A percentile compares a stretch with the other conserved stretches of the same genome.
These are phyloP conservation scores for Xylona heveae DNA, from an alignment of 495 filamentous ascomycete genomes.

Conservation along the genomic window DNA sequence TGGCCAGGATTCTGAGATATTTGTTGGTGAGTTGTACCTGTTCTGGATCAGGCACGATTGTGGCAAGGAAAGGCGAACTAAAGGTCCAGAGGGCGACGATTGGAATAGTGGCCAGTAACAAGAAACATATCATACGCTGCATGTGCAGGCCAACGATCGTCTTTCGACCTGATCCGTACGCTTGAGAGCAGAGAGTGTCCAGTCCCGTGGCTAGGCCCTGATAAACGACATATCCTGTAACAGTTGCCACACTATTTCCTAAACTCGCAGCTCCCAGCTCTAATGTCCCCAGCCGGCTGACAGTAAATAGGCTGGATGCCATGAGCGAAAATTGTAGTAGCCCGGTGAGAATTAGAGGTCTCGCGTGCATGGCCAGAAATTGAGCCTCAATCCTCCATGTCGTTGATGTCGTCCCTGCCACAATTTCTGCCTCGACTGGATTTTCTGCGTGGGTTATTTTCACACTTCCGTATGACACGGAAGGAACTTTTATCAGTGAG, in stretches of 20 bases:
- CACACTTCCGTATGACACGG: too few relatives aligned
- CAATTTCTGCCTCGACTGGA: too few relatives aligned
- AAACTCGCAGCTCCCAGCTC: slow-evolving; percentile 11
- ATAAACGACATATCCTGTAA: slow-evolving; percentile 11
- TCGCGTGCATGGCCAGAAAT: neutral
- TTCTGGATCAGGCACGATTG: slow-evolving; percentile 8
- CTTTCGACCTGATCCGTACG: slow-evolving; percentile 10
- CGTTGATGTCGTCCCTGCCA: too few relatives aligned
- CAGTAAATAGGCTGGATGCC: slow-evolving; percentile 6
- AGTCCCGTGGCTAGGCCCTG: slow-evolving; percentile 12
- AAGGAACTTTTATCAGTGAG: too few relatives aligned
- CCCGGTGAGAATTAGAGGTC: neutral
- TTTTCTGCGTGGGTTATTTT: too few relatives aligned
- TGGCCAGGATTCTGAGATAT: slow-evolving; percentile 8
- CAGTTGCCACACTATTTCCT: slow-evolving; percentile 10
- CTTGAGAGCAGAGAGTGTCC: slow-evolving; percentile 13
- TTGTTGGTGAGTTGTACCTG: slow-evolving; percentile 8
- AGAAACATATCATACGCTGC: slow-evolving; percentile 9
- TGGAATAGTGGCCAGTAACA: slow-evolving; percentile 9
- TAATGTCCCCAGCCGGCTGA: slow-evolving; percentile 8
- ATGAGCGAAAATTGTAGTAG: neutral
- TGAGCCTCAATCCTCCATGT: neutral
- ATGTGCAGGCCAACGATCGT: slow-evolving; percentile 10
- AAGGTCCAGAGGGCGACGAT: slow-evolving; percentile 10
- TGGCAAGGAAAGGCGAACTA: slow-evolving; percentile 7